phyloP scores from a whole-genome alignment of 2,329 filamentous ascomycete genomes.

The Celoporthe dispersa region DNA sequence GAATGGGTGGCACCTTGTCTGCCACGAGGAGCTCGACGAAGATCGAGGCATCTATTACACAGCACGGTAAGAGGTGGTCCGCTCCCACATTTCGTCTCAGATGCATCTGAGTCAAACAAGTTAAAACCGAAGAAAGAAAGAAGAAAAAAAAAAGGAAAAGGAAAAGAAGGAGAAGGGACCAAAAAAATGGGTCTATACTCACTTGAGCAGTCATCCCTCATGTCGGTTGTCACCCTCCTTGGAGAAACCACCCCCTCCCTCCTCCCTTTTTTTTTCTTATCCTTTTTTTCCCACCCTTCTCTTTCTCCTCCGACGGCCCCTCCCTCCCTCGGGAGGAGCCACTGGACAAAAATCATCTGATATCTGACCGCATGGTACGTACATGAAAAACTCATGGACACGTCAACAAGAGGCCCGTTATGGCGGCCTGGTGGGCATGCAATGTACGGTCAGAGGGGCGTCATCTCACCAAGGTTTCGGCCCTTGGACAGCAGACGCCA shows the following conservation, averaged over 20 bases:
- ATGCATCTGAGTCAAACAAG: slow-evolving; percentile 29
- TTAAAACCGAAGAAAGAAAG: background rate
- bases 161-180: background rate
- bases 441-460: slow-evolving; percentile 19
- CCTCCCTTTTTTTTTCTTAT: background rate
- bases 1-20: slow-evolving; percentile 14
- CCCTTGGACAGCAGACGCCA: slow-evolving; percentile 3
- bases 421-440: slow-evolving; percentile 25
- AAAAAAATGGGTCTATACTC: background rate
- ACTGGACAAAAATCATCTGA: slow-evolving; percentile 24
- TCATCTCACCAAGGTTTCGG: slow-evolving; percentile 6
- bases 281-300: background rate
- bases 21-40: slow-evolving; percentile 26
- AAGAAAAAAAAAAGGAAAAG: background rate
- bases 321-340: slow-evolving; percentile 25
- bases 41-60: slow-evolving; percentile 24
- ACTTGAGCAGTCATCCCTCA: background rate
- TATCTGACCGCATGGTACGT: slow-evolving; percentile 30
- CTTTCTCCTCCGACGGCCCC: background rate
- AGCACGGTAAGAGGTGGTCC: slow-evolving; percentile 13
- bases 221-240: slow-evolving; percentile 1
- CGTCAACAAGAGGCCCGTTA: slow-evolving; percentile 30
- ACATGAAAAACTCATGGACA: slow-evolving; percentile 29
- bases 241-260: background rate
- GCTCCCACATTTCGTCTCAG: slow-evolving; percentile 22